phyloP scores from a whole-genome alignment of 2,329 filamentous ascomycete genomes.

The Talaromyces atroroseus region DNA sequence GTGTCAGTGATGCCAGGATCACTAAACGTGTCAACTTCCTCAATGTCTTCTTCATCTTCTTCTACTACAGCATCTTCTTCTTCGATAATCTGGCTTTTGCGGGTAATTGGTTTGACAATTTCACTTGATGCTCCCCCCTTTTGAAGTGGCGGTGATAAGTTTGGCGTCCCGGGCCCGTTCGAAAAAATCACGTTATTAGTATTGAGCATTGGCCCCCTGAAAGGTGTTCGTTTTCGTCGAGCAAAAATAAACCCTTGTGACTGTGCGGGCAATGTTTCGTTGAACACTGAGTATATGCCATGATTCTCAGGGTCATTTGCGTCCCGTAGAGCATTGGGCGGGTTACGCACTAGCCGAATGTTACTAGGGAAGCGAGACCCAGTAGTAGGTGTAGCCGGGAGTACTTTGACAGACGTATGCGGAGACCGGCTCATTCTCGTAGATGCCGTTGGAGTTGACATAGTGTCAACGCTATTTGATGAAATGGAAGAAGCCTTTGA shows the following conservation, averaged over 20 bases:
- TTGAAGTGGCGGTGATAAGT: slow-evolving; percentile 22
- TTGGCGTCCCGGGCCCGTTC: slow-evolving; percentile 30
- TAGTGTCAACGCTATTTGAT: slow-evolving; percentile 67
- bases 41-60: slow-evolving; percentile 33
- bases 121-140: slow-evolving; percentile 20
- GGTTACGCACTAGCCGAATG: slow-evolving; percentile 69
- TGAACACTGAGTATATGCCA: slow-evolving; percentile 30
- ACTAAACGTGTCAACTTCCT: slow-evolving; percentile 39
- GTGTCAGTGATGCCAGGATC: slow-evolving; percentile 12
- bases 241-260: slow-evolving; percentile 43
- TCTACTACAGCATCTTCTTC: slow-evolving; percentile 39
- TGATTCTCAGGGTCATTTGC: slow-evolving; percentile 19
- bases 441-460: slow-evolving; percentile 62
- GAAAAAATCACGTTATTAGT: slow-evolving; percentile 31
- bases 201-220: slow-evolving; percentile 42
- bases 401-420: slow-evolving; percentile 88
- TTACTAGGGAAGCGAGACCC: slow-evolving; percentile 71
- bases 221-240: slow-evolving; percentile 40
- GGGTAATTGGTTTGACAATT: slow-evolving; percentile 20
- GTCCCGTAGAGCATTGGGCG: slow-evolving; percentile 25
- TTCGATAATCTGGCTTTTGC: slow-evolving; percentile 41
- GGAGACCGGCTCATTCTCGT: slow-evolving; percentile 65
- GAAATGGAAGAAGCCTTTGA: slow-evolving; percentile 94
- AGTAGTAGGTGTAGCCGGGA: slow-evolving; percentile 79
- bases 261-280: slow-evolving; percentile 36